phyloP scores from a whole-genome alignment of 1,284 basidiomycete genomes.

The Rhodotorula sp. region DNA sequence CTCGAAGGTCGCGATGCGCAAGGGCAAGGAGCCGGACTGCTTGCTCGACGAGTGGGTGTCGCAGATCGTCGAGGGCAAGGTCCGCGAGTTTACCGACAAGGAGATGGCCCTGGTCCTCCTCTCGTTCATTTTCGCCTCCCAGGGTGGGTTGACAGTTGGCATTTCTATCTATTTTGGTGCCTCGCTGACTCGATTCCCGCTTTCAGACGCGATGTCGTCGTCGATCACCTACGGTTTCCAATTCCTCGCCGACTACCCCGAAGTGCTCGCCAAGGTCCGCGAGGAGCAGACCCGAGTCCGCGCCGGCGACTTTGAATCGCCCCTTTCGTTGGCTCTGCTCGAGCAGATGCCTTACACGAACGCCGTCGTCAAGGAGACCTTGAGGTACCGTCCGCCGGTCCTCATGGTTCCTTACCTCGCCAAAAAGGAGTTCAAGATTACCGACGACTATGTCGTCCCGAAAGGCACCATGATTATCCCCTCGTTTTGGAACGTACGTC shows the following conservation, averaged over 20 bases:
- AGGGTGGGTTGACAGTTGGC: conserved; percentile 53
- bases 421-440: conserved; percentile 86
- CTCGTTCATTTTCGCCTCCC: conserved; percentile 94
- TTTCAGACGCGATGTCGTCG: conserved; percentile 79
- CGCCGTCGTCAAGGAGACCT: conserved; percentile 87
- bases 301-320: conserved; percentile 70
- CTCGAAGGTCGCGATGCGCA: conserved; percentile 80
- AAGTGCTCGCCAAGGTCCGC: conserved; percentile 81
- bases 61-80: conserved; percentile 61
- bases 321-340: conserved; percentile 83
- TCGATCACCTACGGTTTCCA: conserved; percentile 87
- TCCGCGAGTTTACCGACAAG: conserved; percentile 82
- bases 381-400: conserved; percentile 57
- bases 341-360: conserved; percentile 91
- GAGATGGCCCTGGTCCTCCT: conserved; percentile 92
- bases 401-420: conserved; percentile 85
- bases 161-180: neutral
- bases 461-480: conserved; percentile 92
- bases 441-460: conserved; percentile 85
- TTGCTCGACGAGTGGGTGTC: conserved; percentile 90
- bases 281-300: conserved; percentile 87
- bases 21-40: conserved; percentile 77
- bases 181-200: neutral
- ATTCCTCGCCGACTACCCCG: conserved; percentile 88
- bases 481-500: conserved; percentile 77